These are phyloP conservation scores for Daldinia eschscholtzii DNA, from an alignment of 2,329 filamentous ascomycete genomes.

Conservation along the genomic window DNA sequence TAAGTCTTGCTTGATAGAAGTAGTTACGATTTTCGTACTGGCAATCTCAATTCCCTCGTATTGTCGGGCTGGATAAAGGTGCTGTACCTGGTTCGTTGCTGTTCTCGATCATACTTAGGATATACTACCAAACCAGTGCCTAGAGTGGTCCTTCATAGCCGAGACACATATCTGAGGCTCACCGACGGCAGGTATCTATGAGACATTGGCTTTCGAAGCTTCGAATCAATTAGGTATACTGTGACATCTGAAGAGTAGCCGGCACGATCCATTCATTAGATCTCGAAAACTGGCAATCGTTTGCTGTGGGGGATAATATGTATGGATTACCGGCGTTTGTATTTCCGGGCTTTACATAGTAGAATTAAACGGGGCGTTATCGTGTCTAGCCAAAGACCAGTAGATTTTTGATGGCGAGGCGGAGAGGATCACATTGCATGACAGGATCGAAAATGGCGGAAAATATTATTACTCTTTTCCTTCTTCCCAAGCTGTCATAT, in stretches of 20 bases:
- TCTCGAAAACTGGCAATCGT: background rate
- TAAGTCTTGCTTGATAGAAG: background rate
- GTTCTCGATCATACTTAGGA: background rate
- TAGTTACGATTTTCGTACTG: background rate
- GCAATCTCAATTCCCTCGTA: background rate
- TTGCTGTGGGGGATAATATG: conserved; percentile 6
- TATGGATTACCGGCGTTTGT: conserved; percentile 12
- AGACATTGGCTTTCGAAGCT: conserved; percentile 7
- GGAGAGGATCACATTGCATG: conserved; percentile 26
- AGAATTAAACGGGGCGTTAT: conserved; percentile 14
- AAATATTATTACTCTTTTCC: conserved; percentile 28
- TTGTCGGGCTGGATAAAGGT: background rate
- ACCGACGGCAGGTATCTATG: conserved; percentile 20
- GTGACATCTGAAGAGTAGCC: background rate
- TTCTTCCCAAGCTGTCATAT: conserved; percentile 30
- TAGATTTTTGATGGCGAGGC: conserved; percentile 15
- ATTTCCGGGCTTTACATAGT: conserved; percentile 1
- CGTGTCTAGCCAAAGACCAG: conserved; percentile 10
- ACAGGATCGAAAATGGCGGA: conserved; percentile 30
- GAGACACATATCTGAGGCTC: conserved; percentile 19
- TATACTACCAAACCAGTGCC: conserved; percentile 1
- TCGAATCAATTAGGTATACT: conserved; percentile 12
- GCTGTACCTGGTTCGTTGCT: background rate
- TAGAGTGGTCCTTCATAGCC: conserved; percentile 3
- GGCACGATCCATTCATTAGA: conserved; percentile 3